Evolutionary conservation across 148 eudicot genomes (phyloP).

Genomic region (Simmondsia chinensis): DNA sequence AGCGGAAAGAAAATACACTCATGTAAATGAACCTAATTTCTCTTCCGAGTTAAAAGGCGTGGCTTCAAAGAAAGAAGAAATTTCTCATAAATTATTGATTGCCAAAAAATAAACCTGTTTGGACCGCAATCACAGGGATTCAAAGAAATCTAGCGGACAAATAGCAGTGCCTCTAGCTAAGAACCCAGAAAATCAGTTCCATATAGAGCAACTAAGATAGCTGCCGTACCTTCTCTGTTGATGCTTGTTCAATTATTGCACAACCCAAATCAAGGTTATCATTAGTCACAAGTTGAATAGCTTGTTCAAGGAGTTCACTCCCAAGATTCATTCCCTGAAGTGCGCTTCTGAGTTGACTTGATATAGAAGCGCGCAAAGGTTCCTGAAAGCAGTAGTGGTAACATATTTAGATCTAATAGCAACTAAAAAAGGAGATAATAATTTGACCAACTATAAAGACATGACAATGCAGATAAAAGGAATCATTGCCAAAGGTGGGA

Average conservation of each 20-base stretch:
- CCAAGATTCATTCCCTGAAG: constrained; percentile 49
- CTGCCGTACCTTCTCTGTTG: constrained; percentile 95
- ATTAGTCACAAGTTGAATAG: constrained; percentile 70
- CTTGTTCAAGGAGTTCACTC: constrained; percentile 58
- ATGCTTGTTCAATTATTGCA: constrained; percentile 83
- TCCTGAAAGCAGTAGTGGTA: no score
- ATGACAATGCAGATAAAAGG: no score
- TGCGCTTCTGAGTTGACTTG: constrained; percentile 59
- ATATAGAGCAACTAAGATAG: no score
- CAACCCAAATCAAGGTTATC: constrained; percentile 93
- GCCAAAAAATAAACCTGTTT: neutral
- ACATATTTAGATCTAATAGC: no score
- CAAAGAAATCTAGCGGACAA: neutral
- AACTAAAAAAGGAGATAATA: no score
- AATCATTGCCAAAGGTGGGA: no score
- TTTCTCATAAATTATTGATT: no score
- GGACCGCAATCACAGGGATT: no score
- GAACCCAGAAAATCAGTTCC: constrained; percentile 9
- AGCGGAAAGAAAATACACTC: no score
- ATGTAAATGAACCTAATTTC: no score
- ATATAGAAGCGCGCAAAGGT: constrained; percentile 77
- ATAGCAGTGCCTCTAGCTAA: constrained; percentile 10
- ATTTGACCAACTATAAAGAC: constrained; percentile 1
- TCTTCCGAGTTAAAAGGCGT: no score
- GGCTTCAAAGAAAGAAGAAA: no score